Conservation (phyloP, 768 basidiomycete species). For the Termitomyces sp. region DNA sequence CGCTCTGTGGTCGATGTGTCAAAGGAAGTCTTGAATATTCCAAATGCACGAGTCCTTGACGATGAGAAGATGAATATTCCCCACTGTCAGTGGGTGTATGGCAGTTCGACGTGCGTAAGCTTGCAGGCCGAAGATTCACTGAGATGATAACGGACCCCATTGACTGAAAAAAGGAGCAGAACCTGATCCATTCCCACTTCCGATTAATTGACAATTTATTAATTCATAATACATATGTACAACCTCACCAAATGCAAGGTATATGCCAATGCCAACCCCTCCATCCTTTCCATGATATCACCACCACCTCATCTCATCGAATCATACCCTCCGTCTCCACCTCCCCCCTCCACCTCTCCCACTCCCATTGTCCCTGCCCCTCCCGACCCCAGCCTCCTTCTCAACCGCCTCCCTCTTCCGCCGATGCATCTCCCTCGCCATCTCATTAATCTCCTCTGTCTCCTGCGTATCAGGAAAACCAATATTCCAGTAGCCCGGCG, state of each 20-base stretch:
- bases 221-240: background rate
- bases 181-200: background rate
- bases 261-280: background rate
- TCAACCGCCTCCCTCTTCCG: slow-evolving; percentile 57
- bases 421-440: slow-evolving; percentile 67
- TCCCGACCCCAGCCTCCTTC: slow-evolving; percentile 35
- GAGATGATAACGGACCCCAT: background rate
- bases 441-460: slow-evolving; percentile 66
- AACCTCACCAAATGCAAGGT: background rate
- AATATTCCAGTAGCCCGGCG: slow-evolving; percentile 87
- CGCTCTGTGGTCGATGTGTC: too few relatives aligned
- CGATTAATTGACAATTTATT: background rate
- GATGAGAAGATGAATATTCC: too few relatives aligned
- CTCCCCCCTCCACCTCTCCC: slow-evolving; percentile 35
- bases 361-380: slow-evolving; percentile 29
- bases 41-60: too few relatives aligned
- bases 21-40: too few relatives aligned
- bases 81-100: too few relatives aligned
- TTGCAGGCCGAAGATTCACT: background rate
- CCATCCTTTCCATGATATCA: background rate
- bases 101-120: too few relatives aligned
- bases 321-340: slow-evolving; percentile 26
- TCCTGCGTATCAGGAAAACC: slow-evolving; percentile 88
- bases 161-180: too few relatives aligned
- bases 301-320: too few relatives aligned